A percentile compares a stretch with the other conserved stretches of the same genome.
Conservation (phyloP, 805 yeast genomes). For the Lipomyces spencermartinsiae region DNA sequence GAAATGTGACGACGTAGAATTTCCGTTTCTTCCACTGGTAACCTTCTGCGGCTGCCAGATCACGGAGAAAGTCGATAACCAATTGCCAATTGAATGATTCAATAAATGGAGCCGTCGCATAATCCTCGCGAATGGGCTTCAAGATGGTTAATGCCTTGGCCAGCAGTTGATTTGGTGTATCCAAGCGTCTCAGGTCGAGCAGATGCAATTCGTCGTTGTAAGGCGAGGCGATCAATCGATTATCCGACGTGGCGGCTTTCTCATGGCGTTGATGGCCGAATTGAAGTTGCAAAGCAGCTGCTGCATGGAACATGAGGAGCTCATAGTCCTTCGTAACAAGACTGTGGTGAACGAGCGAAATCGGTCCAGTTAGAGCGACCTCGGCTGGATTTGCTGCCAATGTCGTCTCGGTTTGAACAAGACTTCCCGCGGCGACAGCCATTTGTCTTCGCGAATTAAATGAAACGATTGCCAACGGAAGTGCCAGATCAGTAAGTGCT, state of each 20-base stretch:
- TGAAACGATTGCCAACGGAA: neutral
- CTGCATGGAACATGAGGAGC: conserved; percentile 5
- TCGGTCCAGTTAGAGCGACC: neutral
- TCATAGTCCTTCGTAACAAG: neutral
- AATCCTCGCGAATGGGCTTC: conserved; percentile 1
- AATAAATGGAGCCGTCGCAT: conserved; percentile 3
- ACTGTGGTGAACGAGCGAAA: neutral
- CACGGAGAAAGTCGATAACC: conserved; percentile 1
- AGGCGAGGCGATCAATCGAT: conserved; percentile 3
- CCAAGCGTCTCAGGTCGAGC: conserved; percentile 2
- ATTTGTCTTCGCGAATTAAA: neutral
- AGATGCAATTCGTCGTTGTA: conserved; percentile 1
- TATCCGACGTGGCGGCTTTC: neutral
- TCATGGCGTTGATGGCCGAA: neutral
- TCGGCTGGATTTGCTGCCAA: neutral
- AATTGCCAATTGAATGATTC: conserved; percentile 1
- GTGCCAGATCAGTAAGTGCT: neutral
- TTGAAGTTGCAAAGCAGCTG: neutral
- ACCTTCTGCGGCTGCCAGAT: neutral
- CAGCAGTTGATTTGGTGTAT: neutral
- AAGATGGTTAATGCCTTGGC: conserved; percentile 4
- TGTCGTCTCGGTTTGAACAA: neutral
- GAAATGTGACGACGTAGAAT: conserved; percentile 2
- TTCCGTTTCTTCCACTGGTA: neutral
- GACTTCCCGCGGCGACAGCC: neutral